These are phyloP conservation scores for Irpex sp. DNA, from an alignment of 1,284 basidiomycete genomes.

Conservation along the genomic window DNA sequence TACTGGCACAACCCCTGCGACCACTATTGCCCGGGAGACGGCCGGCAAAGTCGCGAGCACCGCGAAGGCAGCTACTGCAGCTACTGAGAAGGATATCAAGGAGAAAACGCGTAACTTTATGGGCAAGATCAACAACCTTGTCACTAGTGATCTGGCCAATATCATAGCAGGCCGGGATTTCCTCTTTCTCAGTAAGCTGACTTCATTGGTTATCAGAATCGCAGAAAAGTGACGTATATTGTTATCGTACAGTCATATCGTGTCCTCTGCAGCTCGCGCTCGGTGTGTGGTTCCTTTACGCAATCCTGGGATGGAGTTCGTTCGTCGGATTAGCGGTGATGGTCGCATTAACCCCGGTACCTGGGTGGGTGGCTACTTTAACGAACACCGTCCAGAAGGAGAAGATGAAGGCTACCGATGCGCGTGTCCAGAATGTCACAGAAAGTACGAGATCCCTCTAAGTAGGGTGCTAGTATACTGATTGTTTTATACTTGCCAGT, in stretches of 20 bases:
- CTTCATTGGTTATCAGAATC: too few species aligned
- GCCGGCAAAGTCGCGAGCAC: not conserved
- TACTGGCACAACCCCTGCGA: conserved; percentile 2
- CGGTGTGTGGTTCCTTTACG: conserved; percentile 37
- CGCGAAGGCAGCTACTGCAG: not conserved
- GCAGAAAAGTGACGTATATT: too few species aligned
- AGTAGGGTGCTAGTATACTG: too few species aligned
- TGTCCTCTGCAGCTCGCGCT: conserved; percentile 32
- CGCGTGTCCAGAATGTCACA: conserved; percentile 41
- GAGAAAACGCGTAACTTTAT: conserved; percentile 31
- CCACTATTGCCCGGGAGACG: conserved; percentile 1
- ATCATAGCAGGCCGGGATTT: conserved; percentile 25
- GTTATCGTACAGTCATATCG: conserved; percentile 11
- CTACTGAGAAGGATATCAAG: not conserved
- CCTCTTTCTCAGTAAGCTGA: conserved; percentile 12
- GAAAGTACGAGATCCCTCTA: conserved; percentile 21
- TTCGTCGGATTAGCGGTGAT: conserved; percentile 50
- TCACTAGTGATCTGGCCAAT: conserved; percentile 26
- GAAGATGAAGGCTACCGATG: conserved; percentile 37
- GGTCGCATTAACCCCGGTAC: conserved; percentile 45
- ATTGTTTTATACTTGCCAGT: conserved; percentile 15
- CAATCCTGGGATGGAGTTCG: conserved; percentile 44
- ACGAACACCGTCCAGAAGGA: conserved; percentile 26
- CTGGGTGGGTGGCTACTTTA: conserved; percentile 28
- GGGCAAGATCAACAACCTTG: conserved; percentile 41